Base-by-base conservation (phyloP, 805 yeast species). In the Cyberlindnera maritima region DNA sequence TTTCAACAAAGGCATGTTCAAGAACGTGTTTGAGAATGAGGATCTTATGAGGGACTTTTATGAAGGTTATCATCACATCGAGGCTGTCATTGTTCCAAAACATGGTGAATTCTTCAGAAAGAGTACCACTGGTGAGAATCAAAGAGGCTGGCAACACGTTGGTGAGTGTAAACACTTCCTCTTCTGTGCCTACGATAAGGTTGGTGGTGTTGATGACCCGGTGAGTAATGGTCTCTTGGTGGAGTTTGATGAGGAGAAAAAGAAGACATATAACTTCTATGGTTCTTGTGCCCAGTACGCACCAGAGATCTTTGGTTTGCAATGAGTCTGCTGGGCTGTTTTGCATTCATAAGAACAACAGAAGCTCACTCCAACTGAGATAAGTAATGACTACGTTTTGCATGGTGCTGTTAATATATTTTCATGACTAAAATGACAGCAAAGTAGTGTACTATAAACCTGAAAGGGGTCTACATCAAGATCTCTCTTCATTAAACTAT, bases 101-200 rank as follows among this genome's bases (percentile, higher is more conserved):
- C 70, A 69, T 6, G 70, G 72, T 38, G 70, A 66, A 57, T 48
- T 58, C 55, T 55, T 53, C 50, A 57, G 38, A 56, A 59, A 37
- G 44, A 39, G 56, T 11, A 77, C 76, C 49, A 77, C 78, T 14
- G 62, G 66, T n/a, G 69, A 70, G 47, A 77, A 75, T 32, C 31
- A 25, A 7, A 48, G 59, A 46, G 64, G 64, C 9, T 80, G 83
- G 85, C 69, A 68, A 56, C 74, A 71, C 58, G 59, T 64, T n/a
- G 61, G 61, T 3, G 71, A 71, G 49, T 80, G 85, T 62, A 65
- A 67, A 17, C 67, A 70, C 17, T 79, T 74, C 55, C 55, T 73
- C 17, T 80, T 81, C 80, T 79, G 85, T 67, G 84, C 82, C 0
- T 78, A 77, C 56, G 77, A 78, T 47, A 63, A 66, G 20, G 69